Evolutionary conservation across 1,284 basidiomycete species (phyloP), one percentile per base, ranked within the genome.

Genomic region (Agroathelia rolfsii): DNA sequence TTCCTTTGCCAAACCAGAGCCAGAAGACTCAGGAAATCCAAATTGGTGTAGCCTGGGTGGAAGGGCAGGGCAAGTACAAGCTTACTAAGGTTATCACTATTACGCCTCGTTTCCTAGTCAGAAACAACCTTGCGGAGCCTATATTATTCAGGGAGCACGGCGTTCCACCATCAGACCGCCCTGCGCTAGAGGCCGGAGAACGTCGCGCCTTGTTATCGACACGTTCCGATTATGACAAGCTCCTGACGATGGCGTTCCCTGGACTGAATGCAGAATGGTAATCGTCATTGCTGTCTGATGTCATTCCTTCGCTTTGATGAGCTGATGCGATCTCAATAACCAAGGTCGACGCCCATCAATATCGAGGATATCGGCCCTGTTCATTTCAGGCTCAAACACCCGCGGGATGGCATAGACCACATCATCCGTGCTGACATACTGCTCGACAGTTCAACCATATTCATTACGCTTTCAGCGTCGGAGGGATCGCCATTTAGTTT

Each of bases 11-110:
- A 3, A 78, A 81, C 3, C 63, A 72, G 28, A 66, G 64, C 22
- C 72, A 73, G 36, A 82, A 71, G 46, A 61, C 73, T n/a, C 80
- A 84, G 32, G 85, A 93, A 52, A 72, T 83, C 40, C 87, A 93
- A 48, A 60, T 90, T 22, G 95, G 95, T 5, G 51, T 99, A 32
- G 94, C 90, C 4, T 96, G 95, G 71, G 72, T 76, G 13, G 93
- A 96, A 53, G 94, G 94, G 3, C 61, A 84, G 16, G 95, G 95
- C 29, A 95, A 93, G 67, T 98, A 97, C 60, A 96, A 97, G 55
- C 63, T 98, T 29, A 84, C 83, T 17, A 97, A 97, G 60, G 85
- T 97, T 41, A 81, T 98, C 48, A 95, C 88, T 1, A 62, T 98
- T 24, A 69, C 84, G 5, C 95, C 95, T 9, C 76, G 94, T 17